phyloP scores from a whole-genome alignment of 2,329 filamentous ascomycete species.

The Penicillium griseofulvum region DNA sequence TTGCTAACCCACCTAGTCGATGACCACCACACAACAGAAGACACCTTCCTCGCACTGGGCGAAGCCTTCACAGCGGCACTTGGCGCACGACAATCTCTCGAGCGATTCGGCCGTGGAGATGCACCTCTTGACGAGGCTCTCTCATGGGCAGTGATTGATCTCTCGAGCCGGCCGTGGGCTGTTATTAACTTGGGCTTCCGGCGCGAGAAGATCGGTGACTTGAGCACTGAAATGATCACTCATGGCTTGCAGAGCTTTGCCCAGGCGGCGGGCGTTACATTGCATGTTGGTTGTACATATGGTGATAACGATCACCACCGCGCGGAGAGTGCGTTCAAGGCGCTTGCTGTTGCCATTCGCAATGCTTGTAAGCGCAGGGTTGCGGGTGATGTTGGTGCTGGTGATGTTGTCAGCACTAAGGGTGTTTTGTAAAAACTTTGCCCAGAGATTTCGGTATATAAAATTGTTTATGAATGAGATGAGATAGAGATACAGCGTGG shows the following conservation, averaged over 20 bases:
- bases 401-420: constrained; percentile 94
- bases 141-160: constrained; percentile 87
- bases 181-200: constrained; percentile 80
- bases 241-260: constrained; percentile 95
- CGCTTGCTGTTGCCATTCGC: constrained; percentile 79
- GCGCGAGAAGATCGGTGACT: constrained; percentile 89
- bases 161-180: constrained; percentile 85
- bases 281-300: constrained; percentile 89
- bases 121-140: constrained; percentile 93
- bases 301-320: constrained; percentile 95
- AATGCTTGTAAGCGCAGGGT: constrained; percentile 71
- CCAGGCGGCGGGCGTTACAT: constrained; percentile 81
- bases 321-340: constrained; percentile 96
- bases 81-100: constrained; percentile 73
- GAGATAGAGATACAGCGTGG: neutral
- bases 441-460: neutral
- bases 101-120: constrained; percentile 88
- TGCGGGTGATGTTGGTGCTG: constrained; percentile 76
- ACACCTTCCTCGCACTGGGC: constrained; percentile 88
- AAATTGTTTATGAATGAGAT: constrained; percentile 4
- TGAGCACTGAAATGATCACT: constrained; percentile 95
- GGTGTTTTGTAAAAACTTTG: constrained; percentile 65
- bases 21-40: constrained; percentile 97
- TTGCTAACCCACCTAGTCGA: constrained; percentile 62
- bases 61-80: constrained; percentile 79